Evolutionary conservation across 768 basidiomycete species (phyloP).

Genomic region (Kwoniella sp.): DNA sequence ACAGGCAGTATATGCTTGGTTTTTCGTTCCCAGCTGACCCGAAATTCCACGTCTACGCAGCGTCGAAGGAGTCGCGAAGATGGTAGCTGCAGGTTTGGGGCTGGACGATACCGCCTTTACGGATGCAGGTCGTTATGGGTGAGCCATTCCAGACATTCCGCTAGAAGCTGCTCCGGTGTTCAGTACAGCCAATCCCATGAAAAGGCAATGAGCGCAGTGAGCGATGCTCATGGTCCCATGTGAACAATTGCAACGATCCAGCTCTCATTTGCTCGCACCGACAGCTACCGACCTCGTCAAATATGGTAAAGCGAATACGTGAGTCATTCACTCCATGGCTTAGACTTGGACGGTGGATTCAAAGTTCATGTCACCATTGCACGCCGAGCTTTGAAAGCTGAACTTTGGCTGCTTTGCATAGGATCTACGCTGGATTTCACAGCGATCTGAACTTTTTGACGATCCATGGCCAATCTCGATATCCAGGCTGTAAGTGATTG

Average conservation of each 20-base stretch:
- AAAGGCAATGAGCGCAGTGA: too few relatives aligned
- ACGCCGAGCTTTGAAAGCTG: background rate
- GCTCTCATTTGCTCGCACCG: constrained; percentile 86
- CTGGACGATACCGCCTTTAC: constrained; percentile 70
- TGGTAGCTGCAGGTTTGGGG: constrained; percentile 82
- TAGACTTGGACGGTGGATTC: background rate
- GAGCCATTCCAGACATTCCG: too few relatives aligned
- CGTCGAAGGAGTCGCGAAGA: constrained; percentile 82
- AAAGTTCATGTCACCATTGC: background rate
- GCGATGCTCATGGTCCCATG: background rate
- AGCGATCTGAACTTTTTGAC: constrained; percentile 85
- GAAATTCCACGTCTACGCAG: constrained; percentile 58
- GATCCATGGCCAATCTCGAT: constrained; percentile 54
- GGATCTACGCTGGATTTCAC: constrained; percentile 92
- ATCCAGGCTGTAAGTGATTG: constrained; percentile 43
- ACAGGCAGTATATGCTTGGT: background rate
- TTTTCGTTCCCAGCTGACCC: too few relatives aligned
- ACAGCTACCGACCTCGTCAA: constrained; percentile 87
- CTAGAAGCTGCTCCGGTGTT: background rate
- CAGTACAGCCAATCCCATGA: constrained; percentile 12
- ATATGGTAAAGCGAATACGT: constrained; percentile 62
- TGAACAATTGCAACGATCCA: constrained; percentile 39
- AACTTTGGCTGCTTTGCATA: constrained; percentile 43
- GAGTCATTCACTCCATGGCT: constrained; percentile 1
- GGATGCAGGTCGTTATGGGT: constrained; percentile 84